phyloP scores from a whole-genome alignment of 805 yeast species.

The Teunomyces cretensis region DNA sequence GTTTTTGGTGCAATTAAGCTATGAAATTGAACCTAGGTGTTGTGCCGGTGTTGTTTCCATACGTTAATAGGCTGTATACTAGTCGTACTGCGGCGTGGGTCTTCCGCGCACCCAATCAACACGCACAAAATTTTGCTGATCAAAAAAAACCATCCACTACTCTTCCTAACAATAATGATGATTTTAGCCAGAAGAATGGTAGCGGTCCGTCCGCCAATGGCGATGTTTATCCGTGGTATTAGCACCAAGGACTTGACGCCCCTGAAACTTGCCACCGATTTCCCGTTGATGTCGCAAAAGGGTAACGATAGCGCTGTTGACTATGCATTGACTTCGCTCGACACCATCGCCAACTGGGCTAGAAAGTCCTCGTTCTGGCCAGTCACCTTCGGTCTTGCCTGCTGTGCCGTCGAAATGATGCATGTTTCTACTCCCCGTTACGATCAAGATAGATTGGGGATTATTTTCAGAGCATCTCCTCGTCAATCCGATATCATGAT shows the following conservation, averaged over 20 bases:
- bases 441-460: constrained; percentile 90
- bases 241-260: constrained; percentile 49
- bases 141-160: background rate
- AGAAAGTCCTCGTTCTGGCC: constrained; percentile 93
- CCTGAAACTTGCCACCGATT: constrained; percentile 58
- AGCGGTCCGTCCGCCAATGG: constrained; percentile 8
- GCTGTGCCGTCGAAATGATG: constrained; percentile 96
- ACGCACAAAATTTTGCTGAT: constrained; percentile 6
- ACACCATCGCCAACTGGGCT: constrained; percentile 85
- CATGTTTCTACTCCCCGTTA: constrained; percentile 88
- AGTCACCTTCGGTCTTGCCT: constrained; percentile 85
- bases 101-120: constrained; percentile 1
- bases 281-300: constrained; percentile 67
- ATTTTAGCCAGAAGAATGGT: background rate
- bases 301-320: constrained; percentile 59
- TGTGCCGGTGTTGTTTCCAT: too few relatives aligned
- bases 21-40: too few relatives aligned
- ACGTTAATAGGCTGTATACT: too few relatives aligned
- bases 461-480: constrained; percentile 90
- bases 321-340: constrained; percentile 79
- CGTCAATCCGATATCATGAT: constrained; percentile 91
- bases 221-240: constrained; percentile 23
- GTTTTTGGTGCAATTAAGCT: too few relatives aligned
- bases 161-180: background rate
- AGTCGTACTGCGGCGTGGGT: too few relatives aligned